Base-by-base conservation (phyloP, 2,329 filamentous ascomycete species). In the Nemania sp. region DNA sequence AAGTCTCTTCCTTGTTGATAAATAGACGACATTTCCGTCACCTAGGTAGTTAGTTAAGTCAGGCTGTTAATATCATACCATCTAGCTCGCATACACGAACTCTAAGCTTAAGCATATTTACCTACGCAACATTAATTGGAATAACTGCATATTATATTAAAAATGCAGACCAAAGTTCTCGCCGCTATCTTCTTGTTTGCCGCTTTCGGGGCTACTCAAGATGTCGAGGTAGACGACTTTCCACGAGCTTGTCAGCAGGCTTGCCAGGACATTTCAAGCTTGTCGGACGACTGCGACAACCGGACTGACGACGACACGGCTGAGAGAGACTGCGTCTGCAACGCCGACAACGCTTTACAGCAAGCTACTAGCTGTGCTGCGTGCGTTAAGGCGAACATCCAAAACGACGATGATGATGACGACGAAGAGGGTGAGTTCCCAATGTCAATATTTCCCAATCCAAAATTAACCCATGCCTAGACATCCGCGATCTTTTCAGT, bases 321-420 rank as follows among this genome's bases (percentile, higher is more conserved):
- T 0, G 59, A 67, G 27, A 57, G 53, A 6, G 35, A 67, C 29
- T 67, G 59, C 20, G 35, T 67, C 27, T 67, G 64, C 53, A 67
- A 63, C 41, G 64, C 53, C 18, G 6, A 58, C 2, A 67, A 58
- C 22, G 53, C 64, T 3, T 22, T 63, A 22, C 58, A 58, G 22
- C 64, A 63, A 24, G 58, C 58, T 18, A 59, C 7, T 4, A 58
- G 32, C 24, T 67, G 64, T 53, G 64, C 64, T 15, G 59, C 59
- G 5, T 67, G 64, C n/a, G 43, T 67, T 8, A 67, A 66, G 45
- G 64, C 58, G 20, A 56, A 66, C 15, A 2, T 41, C 22, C 41
- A 5, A 13, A n/a, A 45, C n/a, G 55, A 65, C 27, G 53, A 54
- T 13, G 49, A 47, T 15, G 62, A 60, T 11, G 62, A 65, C 2